phyloP scores from a whole-genome alignment of 139 green algal species.

The Choricystis sp. region DNA sequence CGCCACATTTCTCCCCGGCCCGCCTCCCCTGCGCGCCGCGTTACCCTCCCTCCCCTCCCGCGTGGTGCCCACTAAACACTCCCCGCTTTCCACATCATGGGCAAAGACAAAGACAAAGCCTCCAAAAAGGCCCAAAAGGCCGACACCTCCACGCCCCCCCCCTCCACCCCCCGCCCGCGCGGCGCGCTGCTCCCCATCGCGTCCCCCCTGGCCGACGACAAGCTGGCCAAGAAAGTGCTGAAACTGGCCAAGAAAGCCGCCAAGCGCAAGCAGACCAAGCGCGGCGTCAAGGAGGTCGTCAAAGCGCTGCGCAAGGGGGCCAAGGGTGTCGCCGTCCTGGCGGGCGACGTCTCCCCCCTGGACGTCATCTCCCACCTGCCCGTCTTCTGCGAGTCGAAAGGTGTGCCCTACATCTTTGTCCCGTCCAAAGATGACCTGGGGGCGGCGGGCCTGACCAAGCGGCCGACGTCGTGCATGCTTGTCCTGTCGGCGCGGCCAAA shows the following conservation, averaged over 20 bases:
- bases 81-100: not conserved
- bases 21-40: too few species aligned
- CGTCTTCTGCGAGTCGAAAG: slow-evolving; percentile 86
- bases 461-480: slow-evolving; percentile 93
- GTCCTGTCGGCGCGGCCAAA: slow-evolving; percentile 52
- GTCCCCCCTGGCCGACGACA: slow-evolving; percentile 81
- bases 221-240: slow-evolving; percentile 80
- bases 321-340: slow-evolving; percentile 69
- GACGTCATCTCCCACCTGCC: slow-evolving; percentile 95
- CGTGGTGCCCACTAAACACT: too few species aligned
- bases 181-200: slow-evolving; percentile 51
- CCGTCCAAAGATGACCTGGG: slow-evolving; percentile 89
- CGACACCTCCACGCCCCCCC: not conserved
- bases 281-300: slow-evolving; percentile 97
- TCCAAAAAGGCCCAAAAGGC: slow-evolving; percentile 3
- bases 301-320: slow-evolving; percentile 86
- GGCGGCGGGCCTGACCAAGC: slow-evolving; percentile 84
- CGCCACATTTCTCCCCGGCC: too few species aligned
- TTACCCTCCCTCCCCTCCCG: too few species aligned
- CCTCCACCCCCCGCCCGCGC: too few species aligned
- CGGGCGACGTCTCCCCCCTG: slow-evolving; percentile 93
- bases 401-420: slow-evolving; percentile 94
- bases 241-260: slow-evolving; percentile 85
- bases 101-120: slow-evolving; percentile 11
- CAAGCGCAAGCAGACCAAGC: slow-evolving; percentile 87